Evolutionary conservation across 495 filamentous ascomycete genomes (phyloP).

Genomic region (Annulohypoxylon stygium): DNA sequence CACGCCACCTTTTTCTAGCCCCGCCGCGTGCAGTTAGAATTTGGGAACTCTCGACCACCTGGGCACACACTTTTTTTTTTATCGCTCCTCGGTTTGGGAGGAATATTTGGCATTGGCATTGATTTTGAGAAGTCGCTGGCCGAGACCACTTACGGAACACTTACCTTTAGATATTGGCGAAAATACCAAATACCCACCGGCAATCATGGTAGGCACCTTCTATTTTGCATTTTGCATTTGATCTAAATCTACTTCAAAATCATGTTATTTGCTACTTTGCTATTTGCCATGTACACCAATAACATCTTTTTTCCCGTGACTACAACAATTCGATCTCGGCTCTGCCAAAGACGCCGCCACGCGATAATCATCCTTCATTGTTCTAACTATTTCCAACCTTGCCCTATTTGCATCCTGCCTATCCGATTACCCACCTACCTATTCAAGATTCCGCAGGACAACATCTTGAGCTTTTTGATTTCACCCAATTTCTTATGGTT

Average conservation of each 20-base stretch:
- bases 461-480: conserved; percentile 19
- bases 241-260: no score
- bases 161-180: conserved; percentile 17
- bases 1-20: conserved; percentile 33
- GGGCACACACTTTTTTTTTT: conserved; percentile 23
- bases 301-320: conserved; percentile 6
- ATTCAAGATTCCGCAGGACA: neutral
- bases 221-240: conserved; percentile 9
- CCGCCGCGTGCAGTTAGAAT: conserved; percentile 34
- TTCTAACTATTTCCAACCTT: conserved; percentile 31
- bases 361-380: conserved; percentile 30
- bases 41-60: conserved; percentile 8
- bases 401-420: conserved; percentile 28
- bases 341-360: conserved; percentile 36
- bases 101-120: conserved; percentile 28
- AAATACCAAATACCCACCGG: neutral
- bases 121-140: conserved; percentile 25
- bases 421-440: conserved; percentile 17
- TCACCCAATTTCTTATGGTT: conserved; percentile 8
- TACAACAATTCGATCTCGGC: neutral
- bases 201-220: conserved; percentile 38
- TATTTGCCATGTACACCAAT: neutral
- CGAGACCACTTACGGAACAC: neutral
- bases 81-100: conserved; percentile 25
- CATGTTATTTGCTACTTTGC: no score